Conservation (phyloP, 2,329 filamentous ascomycete species). For the Septoria linicola region DNA sequence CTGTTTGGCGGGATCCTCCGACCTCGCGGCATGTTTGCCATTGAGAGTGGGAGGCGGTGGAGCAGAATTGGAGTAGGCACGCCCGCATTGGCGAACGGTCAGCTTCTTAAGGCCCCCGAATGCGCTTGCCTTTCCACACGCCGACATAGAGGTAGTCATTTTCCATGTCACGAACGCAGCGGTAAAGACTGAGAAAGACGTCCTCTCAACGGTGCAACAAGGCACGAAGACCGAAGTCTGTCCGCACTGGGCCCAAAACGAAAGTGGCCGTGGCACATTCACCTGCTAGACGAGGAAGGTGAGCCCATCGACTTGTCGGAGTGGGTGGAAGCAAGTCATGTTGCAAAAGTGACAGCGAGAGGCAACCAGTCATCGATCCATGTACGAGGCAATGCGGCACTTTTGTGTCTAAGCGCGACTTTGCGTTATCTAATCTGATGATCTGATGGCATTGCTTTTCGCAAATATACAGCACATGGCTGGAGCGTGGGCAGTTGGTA, state of each 20-base stretch:
- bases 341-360: no score
- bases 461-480: no score
- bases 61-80: slow-evolving; percentile 17
- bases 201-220: neutral
- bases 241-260: neutral
- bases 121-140: slow-evolving; percentile 39
- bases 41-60: slow-evolving; percentile 20
- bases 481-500: no score
- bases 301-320: no score
- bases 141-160: slow-evolving; percentile 41
- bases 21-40: slow-evolving; percentile 25
- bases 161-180: slow-evolving; percentile 29
- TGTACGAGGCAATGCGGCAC: no score
- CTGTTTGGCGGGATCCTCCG: slow-evolving; percentile 29
- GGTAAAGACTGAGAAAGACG: slow-evolving; percentile 6
- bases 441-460: no score
- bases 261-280: neutral
- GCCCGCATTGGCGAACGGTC: slow-evolving; percentile 19
- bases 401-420: no score
- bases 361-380: no score
- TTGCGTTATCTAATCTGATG: no score
- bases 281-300: neutral
- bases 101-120: slow-evolving; percentile 29
- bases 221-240: slow-evolving; percentile 4
- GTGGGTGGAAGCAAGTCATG: no score